Percentiles rank a stretch among this genome's conserved stretches.
Conservation (phyloP, 306 rosid genomes). For the Nissolia schottii region DNA sequence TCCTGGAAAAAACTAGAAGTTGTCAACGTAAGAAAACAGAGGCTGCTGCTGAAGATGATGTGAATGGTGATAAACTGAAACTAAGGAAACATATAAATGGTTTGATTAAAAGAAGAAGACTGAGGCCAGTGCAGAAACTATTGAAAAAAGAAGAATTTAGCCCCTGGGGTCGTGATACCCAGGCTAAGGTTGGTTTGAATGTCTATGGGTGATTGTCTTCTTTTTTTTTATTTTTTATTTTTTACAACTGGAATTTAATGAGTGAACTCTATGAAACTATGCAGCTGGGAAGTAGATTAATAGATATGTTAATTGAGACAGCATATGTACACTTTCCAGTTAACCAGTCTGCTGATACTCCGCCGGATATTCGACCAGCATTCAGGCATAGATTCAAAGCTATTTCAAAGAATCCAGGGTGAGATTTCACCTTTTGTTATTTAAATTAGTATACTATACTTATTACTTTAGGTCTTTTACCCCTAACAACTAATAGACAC, state of each 20-base stretch:
- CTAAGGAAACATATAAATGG: slow-evolving; percentile 57
- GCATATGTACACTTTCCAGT: slow-evolving; percentile 76
- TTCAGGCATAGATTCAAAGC: slow-evolving; percentile 71
- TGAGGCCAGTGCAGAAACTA: slow-evolving; percentile 52
- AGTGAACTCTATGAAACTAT: slow-evolving; percentile 24
- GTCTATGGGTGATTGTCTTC: not conserved
- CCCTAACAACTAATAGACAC: slow-evolving; percentile 4
- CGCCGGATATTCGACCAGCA: slow-evolving; percentile 85
- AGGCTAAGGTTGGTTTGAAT: slow-evolving; percentile 61
- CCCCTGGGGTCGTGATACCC: slow-evolving; percentile 74
- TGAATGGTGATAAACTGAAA: slow-evolving; percentile 50
- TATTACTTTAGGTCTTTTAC: not conserved
- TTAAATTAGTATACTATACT: not conserved
- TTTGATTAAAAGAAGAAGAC: slow-evolving; percentile 50
- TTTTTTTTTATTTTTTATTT: not conserved
- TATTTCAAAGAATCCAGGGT: slow-evolving; percentile 50
- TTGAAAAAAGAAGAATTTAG: slow-evolving; percentile 55
- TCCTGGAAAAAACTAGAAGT: slow-evolving; percentile 60
- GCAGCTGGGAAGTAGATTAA: slow-evolving; percentile 81
- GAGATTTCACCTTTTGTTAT: slow-evolving; percentile 23
- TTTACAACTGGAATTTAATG: slow-evolving; percentile 12
- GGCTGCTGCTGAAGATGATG: slow-evolving; percentile 37
- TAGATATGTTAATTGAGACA: slow-evolving; percentile 66
- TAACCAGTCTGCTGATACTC: slow-evolving; percentile 55
- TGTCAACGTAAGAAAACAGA: slow-evolving; percentile 32